Conservation (phyloP, 2,329 filamentous ascomycete species). For the Hymenoscyphus repandus region DNA sequence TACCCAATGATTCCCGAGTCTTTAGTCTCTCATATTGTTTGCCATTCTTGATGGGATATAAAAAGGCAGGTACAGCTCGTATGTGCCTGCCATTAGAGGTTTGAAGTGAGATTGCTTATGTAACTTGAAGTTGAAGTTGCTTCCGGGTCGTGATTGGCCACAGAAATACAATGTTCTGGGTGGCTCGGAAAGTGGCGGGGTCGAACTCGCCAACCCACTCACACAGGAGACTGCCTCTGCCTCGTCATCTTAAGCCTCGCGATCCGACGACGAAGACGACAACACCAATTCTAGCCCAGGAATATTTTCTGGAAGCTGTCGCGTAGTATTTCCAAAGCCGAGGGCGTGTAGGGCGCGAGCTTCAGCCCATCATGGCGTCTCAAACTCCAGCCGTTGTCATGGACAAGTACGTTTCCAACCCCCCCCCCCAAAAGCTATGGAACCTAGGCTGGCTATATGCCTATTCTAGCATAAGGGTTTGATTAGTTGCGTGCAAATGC, state of each 20-base stretch:
- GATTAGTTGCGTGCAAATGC: constrained; percentile 8
- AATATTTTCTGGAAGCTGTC: constrained; percentile 20
- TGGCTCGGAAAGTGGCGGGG: not conserved
- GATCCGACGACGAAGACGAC: constrained; percentile 3
- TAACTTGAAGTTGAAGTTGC: too few species aligned
- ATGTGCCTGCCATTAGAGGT: too few species aligned
- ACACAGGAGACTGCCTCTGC: constrained; percentile 13
- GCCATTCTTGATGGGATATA: too few species aligned
- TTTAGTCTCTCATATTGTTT: too few species aligned
- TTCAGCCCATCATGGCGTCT: constrained; percentile 68
- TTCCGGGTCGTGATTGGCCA: too few species aligned
- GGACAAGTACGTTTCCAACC: constrained; percentile 82
- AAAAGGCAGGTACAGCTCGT: too few species aligned
- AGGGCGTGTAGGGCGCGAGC: constrained; percentile 24
- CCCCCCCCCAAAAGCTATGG: constrained; percentile 25
- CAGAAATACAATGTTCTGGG: too few species aligned
- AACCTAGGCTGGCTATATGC: not conserved
- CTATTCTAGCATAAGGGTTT: not conserved
- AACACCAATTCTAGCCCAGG: constrained; percentile 10
- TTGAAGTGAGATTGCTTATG: too few species aligned
- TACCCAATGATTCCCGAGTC: too few species aligned
- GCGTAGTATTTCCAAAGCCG: constrained; percentile 24
- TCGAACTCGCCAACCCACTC: constrained; percentile 4
- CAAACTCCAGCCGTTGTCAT: constrained; percentile 99
- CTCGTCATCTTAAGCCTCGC: constrained; percentile 11